phyloP scores from a whole-genome alignment of 257 asterid genomes.

The Nicotiana benthamiana region DNA sequence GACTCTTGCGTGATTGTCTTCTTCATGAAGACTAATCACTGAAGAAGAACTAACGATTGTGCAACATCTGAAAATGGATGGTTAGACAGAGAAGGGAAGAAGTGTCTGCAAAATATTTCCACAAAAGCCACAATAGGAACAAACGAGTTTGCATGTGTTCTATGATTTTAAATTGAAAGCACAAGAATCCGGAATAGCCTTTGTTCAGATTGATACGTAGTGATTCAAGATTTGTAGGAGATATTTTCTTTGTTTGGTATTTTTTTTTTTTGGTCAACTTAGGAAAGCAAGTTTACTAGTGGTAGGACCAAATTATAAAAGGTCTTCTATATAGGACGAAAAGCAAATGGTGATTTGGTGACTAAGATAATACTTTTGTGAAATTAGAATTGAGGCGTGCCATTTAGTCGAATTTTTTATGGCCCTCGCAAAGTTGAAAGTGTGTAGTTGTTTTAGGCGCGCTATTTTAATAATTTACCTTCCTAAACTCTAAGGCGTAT shows the following conservation, averaged over 20 bases:
- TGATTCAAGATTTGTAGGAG: background rate
- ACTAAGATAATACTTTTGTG: background rate
- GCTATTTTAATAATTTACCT: too few relatives aligned
- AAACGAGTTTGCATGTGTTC: background rate
- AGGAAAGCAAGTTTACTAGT: background rate
- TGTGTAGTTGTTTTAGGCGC: too few relatives aligned
- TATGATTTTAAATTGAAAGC: background rate
- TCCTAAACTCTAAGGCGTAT: too few relatives aligned
- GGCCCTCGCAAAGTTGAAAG: too few relatives aligned
- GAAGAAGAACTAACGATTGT: too few relatives aligned
- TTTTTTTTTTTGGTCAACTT: background rate
- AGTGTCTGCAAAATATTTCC: background rate
- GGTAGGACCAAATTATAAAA: background rate
- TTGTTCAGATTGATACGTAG: background rate
- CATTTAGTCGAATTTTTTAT: too few relatives aligned
- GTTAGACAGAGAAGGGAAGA: background rate
- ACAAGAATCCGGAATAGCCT: background rate
- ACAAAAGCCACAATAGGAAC: background rate
- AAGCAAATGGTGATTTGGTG: background rate
- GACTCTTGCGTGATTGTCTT: too few relatives aligned
- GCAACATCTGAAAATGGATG: background rate
- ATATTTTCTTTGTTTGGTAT: background rate
- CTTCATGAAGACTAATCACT: too few relatives aligned
- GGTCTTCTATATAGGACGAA: background rate
- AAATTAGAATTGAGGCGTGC: too few relatives aligned